Base-by-base conservation (phyloP, 192 early-diverging fungal genomes). In the Allomyces javanicus region DNA sequence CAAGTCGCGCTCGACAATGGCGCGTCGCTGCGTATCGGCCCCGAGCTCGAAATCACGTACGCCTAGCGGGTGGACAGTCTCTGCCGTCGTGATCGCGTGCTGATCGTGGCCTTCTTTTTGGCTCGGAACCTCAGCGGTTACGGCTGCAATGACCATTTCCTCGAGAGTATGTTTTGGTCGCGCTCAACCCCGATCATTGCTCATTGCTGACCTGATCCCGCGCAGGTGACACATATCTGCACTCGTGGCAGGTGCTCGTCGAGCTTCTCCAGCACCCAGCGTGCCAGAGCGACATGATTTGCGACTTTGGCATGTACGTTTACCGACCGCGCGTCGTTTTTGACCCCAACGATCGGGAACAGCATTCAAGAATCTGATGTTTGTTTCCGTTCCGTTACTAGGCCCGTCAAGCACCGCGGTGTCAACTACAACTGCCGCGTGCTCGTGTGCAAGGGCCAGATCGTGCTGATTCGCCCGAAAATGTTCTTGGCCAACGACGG, bases 351-450 rank as follows among this genome's bases (percentile, higher is more conserved):
- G 6, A 73, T 25, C 71, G 23, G 2, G 33, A 24, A 26, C 24
- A 12, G 61, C 55, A 44, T 71, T 22, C 26, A 3, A 22, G 26
- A 3, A 25, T 55, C 9, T 22, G 9, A 64, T 43, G 50, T 10
- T 25, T 9, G 19, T 62, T 61, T 68, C 9, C n/a, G 24, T 14
- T 26, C 24, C 21, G 14, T 24, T 44, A 19, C 10, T 65, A 92
- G 87, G 90, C 93, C 95, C 2, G 83, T 98, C 25, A 77, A 85
- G 73, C 92, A 97, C 73, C 88, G 91, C 74, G 82, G 85, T 71
- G 82, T 88, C 40, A 89, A 89, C 64, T 99, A 97, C 82, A 99
- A 99, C 78, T 97, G 94, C 75, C 88, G 94, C n/a, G 78, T 99
- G 21, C 73, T 97, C 23, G 79, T 94, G 40, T 76, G 83, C 25